Base-by-base conservation (phyloP, 352 stramenopile species). In the Pythium myriotylum region DNA sequence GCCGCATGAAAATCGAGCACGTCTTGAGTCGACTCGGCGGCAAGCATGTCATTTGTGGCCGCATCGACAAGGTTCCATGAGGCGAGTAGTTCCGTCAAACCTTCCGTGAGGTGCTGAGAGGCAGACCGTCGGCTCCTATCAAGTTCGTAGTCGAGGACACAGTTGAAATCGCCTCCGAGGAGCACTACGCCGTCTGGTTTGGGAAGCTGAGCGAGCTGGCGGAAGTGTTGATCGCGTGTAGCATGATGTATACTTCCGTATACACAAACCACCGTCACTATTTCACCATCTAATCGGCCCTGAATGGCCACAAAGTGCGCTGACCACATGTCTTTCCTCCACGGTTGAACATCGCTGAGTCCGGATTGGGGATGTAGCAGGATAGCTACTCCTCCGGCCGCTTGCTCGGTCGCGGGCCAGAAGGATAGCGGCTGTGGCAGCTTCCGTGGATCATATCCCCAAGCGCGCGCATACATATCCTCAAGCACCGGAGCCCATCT, bases 101-200 rank as follows among this genome's bases (percentile, higher is more conserved):
- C 43, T 8, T 27, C 13, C 3, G 54, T 54, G 23, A 16, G 16
- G 20, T 19, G 6, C 13, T 13, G 4, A 16, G 22, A 27, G 22
- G 6, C 0, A 10, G n/a, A 46, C 40, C n/a, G n/a, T n/a, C 13
- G 24, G 43, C 20, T 27, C 2, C 54, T 27, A 22, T 62, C 54
- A 1, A 62, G 33, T 12, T 54, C 33, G 9, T 2, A 1, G n/a
- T 62, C 55, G 0, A 55, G 33, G 1, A 24, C 23, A 12, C 55
- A 55, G n/a, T 62, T 62, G 45, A 62, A 62, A 17, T 62, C 55
- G 4, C 55, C 55, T 2, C 45, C 55, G 0, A 62, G 3, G 0
- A 62, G 24, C 2, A 55, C 5, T 6, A 26, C 2, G 0, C 51
- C 51, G n/a, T n/a, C n/a, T n/a, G 12, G n/a, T 46, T n/a, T n/a